Evolutionary conservation across 345 rosid genomes (phyloP).

Genomic region (Microcos paniculata): DNA sequence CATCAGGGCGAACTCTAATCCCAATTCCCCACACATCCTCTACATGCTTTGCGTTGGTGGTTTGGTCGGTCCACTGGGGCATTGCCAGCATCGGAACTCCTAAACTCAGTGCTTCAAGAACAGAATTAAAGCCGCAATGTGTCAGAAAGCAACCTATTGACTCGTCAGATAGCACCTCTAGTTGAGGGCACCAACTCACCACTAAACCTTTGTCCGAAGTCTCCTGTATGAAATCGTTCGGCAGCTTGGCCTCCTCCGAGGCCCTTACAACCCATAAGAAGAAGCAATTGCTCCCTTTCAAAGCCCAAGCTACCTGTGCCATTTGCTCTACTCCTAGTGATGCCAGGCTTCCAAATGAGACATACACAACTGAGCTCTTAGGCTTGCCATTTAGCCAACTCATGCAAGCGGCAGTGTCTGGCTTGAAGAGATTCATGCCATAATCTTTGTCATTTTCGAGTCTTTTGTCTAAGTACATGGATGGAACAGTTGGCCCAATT

Average conservation of each 20-base stretch:
- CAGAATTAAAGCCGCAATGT: slow-evolving; percentile 23
- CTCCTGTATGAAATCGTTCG: slow-evolving; percentile 31
- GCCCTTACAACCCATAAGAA: slow-evolving; percentile 65
- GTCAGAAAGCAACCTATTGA: slow-evolving; percentile 12
- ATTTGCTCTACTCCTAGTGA: slow-evolving; percentile 44
- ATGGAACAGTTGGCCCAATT: slow-evolving; percentile 56
- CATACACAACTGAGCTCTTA: slow-evolving; percentile 42
- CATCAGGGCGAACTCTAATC: slow-evolving; percentile 6
- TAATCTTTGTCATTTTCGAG: slow-evolving; percentile 49
- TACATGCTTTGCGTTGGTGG: slow-evolving; percentile 23
- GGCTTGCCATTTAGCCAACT: slow-evolving; percentile 48
- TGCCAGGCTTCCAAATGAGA: slow-evolving; percentile 50
- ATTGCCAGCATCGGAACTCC: slow-evolving; percentile 14
- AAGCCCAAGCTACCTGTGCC: slow-evolving; percentile 45
- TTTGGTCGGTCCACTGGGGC: slow-evolving; percentile 16
- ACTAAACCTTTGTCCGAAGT: slow-evolving; percentile 8
- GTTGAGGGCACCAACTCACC: slow-evolving; percentile 19
- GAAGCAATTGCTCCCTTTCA: slow-evolving; percentile 26
- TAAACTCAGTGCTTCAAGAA: slow-evolving; percentile 6
- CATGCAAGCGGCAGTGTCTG: slow-evolving; percentile 27
- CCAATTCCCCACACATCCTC: slow-evolving; percentile 33
- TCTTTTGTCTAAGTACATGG: slow-evolving; percentile 45
- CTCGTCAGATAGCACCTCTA: slow-evolving; percentile 21
- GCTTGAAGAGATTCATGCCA: slow-evolving; percentile 42
- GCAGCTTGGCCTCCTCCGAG: slow-evolving; percentile 44